Percentiles rank a stretch among this genome's conserved stretches.
phyloP scores from a whole-genome alignment of 202 grass and related monocot species.

The Schoenoplectus triqueter region DNA sequence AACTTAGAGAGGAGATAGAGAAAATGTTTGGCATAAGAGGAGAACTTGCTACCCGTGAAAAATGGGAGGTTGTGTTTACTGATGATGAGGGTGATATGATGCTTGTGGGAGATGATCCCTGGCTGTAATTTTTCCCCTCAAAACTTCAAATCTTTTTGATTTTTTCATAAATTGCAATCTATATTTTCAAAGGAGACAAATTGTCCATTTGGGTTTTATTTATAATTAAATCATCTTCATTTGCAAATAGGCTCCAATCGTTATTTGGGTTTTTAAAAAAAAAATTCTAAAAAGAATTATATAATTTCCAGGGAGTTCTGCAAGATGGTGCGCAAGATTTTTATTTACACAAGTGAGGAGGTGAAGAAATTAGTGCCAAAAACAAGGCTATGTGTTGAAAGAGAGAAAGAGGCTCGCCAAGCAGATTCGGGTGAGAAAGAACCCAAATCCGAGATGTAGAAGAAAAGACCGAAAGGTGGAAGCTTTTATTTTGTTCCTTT shows the following conservation, averaged over 20 bases:
- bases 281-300: background rate
- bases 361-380: slow-evolving; percentile 41
- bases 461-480: slow-evolving; percentile 12
- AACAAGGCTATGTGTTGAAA: slow-evolving; percentile 26
- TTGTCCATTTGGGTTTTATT: background rate
- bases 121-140: slow-evolving; percentile 50
- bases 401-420: background rate
- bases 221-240: background rate
- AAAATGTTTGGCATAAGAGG: slow-evolving; percentile 86
- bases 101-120: slow-evolving; percentile 87
- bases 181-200: background rate
- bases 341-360: slow-evolving; percentile 41
- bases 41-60: slow-evolving; percentile 68
- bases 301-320: slow-evolving; percentile 65
- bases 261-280: slow-evolving; percentile 29
- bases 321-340: slow-evolving; percentile 68
- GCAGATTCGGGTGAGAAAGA: slow-evolving; percentile 25
- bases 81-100: slow-evolving; percentile 88
- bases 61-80: slow-evolving; percentile 84
- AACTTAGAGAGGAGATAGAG: slow-evolving; percentile 64
- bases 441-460: slow-evolving; percentile 37
- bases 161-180: background rate
- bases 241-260: background rate
- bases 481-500: slow-evolving; percentile 40
- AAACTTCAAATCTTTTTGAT: background rate